phyloP scores from a whole-genome alignment of 2,329 filamentous ascomycete genomes.

The Pseudocercospora ulei region DNA sequence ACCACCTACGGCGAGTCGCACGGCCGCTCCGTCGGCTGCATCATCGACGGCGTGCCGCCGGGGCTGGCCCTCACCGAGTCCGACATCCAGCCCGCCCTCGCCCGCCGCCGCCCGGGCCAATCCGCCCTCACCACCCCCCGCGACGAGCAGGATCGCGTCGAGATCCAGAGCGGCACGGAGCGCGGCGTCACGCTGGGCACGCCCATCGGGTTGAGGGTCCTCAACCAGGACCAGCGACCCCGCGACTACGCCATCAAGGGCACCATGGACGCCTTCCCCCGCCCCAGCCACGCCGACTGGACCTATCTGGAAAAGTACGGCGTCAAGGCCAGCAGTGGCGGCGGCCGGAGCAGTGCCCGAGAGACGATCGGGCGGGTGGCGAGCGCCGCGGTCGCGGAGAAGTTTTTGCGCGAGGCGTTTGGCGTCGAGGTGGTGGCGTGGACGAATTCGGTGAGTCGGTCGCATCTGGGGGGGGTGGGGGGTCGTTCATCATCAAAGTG shows the following conservation, averaged over 20 bases:
- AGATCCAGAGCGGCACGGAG: constrained; percentile 89
- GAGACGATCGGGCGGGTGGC: constrained; percentile 90
- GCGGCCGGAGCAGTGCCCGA: constrained; percentile 80
- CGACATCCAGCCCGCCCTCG: constrained; percentile 84
- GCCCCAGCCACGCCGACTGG: constrained; percentile 90
- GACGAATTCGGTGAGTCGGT: constrained; percentile 71
- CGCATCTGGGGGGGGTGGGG: too few species aligned
- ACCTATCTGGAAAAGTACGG: constrained; percentile 98
- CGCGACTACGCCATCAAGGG: constrained; percentile 67
- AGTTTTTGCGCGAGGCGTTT: constrained; percentile 72
- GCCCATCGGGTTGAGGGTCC: constrained; percentile 75
- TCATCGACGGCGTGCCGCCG: constrained; percentile 85
- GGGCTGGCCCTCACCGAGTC: constrained; percentile 71
- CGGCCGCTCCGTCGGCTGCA: constrained; percentile 85
- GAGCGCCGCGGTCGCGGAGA: constrained; percentile 84
- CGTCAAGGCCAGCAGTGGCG: constrained; percentile 80
- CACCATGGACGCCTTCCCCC: constrained; percentile 85
- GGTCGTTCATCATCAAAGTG: too few species aligned
- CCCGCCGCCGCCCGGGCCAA: constrained; percentile 78
- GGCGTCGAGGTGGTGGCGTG: constrained; percentile 87
- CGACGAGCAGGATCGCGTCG: constrained; percentile 81
- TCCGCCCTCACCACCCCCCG: constrained; percentile 82
- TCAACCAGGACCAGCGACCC: constrained; percentile 86
- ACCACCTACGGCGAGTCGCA: constrained; percentile 84
- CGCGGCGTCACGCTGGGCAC: constrained; percentile 82